Evolutionary conservation across 140 eudicot species (phyloP), one percentile per base, ranked within the genome.

Genomic region (Bidens hawaiensis): DNA sequence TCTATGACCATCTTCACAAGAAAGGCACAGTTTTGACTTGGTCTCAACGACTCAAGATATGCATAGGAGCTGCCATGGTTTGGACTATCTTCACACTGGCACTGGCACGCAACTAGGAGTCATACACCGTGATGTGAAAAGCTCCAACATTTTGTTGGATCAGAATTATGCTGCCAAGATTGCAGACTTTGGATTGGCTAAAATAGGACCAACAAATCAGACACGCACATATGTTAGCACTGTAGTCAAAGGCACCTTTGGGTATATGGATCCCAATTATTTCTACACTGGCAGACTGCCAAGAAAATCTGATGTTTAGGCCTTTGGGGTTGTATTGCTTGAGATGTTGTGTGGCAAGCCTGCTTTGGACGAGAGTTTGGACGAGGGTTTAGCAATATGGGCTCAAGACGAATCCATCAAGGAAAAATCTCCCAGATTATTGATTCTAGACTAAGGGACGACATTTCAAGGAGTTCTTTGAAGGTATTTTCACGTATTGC

Each of bases 101-200:
- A 60, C 28, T 11, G 65, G 49, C 18, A 22, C 11, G 19, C 65
- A 22, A 19, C 65, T 34, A 3, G 31, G 65, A 9, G 31, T 60
- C 19, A 19, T 60, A 19, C 65, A 60, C 5, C 50, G 65, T 61
- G 67, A 61, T 9, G 38, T 61, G 25, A 61, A 61, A 36, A 61
- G 52, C 52, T 5, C 67, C 33, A 61, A 61, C 52, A 61, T 61
- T 17, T 24, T 61, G 38, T 61, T 61, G 67, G 67, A 61, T 61
- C 21, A 60, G 8, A 40, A 60, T 41, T 41, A 13, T 6, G 52
- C 31, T 14, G 66, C 66, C 47, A 34, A 33, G 30, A 34, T 58
- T 58, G 26, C 64, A 9, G 64, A 58, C 4, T 58, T 58, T 3
- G 64, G 48, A 34, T 34, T 58, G 30, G 64, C 64, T 25, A 18